Conservation (phyloP, 2,329 filamentous ascomycete species). For the Fusarium buharicum region DNA sequence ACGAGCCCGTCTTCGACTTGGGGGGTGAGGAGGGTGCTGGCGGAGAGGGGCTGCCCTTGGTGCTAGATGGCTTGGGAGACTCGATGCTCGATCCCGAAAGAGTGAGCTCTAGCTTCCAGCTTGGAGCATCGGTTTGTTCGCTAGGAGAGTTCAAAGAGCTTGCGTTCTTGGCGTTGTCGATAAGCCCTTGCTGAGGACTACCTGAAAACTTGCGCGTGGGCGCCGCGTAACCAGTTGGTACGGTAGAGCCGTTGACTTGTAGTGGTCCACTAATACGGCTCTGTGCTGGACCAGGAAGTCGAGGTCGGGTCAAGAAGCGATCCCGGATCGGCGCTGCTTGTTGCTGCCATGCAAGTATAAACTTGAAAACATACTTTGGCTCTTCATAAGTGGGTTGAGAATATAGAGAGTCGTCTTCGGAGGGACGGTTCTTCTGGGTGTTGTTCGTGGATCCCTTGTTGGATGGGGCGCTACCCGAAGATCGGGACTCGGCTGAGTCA, state of each 20-base stretch:
- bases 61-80: conserved; percentile 10
- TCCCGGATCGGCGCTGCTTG: conserved; percentile 66
- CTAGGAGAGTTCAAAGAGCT: conserved; percentile 50
- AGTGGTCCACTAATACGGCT: conserved; percentile 62
- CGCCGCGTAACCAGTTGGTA: conserved; percentile 53
- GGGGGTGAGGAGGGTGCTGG: conserved; percentile 29
- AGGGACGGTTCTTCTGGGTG: conserved; percentile 50
- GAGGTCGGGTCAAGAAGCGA: conserved; percentile 72
- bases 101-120: conserved; percentile 36
- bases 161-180: conserved; percentile 64
- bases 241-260: conserved; percentile 53
- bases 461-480: conserved; percentile 17
- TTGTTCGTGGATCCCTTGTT: conserved; percentile 49
- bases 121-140: conserved; percentile 35
- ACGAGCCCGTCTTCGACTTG: conserved; percentile 39
- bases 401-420: conserved; percentile 64
- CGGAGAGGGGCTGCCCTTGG: conserved; percentile 19
- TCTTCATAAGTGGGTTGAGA: conserved; percentile 66
- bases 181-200: conserved; percentile 56
- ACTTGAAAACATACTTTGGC: conserved; percentile 75
- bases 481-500: conserved; percentile 60
- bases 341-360: conserved; percentile 74
- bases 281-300: conserved; percentile 77
- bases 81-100: conserved; percentile 35
- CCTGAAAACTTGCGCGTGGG: conserved; percentile 62